Base-by-base conservation (phyloP, 2,329 filamentous ascomycete genomes). In the Chaetomium globosum region DNA sequence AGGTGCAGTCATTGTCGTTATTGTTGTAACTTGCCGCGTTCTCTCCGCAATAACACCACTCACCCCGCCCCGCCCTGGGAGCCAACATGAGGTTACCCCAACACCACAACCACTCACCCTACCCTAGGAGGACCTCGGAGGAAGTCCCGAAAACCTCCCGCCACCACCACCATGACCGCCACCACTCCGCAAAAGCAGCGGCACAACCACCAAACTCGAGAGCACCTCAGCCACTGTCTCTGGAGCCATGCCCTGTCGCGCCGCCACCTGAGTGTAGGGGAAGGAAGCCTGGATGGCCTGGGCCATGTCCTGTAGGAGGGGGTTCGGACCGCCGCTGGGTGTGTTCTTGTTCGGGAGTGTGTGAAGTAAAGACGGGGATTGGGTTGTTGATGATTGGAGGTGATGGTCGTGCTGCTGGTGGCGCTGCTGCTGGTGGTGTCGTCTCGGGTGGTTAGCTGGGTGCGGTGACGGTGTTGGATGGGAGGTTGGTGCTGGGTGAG, bases 271-370 rank as follows among this genome's bases (percentile, higher is more conserved):
- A 4, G 76, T 76, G 59, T 81, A 82, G 4, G 81, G 81, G 59
- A 83, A 82, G 3, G 73, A 73, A 57, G 77, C 76, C 69, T 81
- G 77, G 52, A 80, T 79, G 0, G 81, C 82, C 70, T 83, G 79
- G 4, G 81, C 80, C 26, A 83, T 78, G 70, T 83, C 81, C 9
- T 55, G 56, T 3, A 59, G 13, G 2, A 64, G 16, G 43, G 21
- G 2, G 26, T 16, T 7, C 1, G 16, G 4, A 6, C 5, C 13
- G 39, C 2, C 5, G 26, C 4, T 43, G 1, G 39, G 3, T 19
- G 4, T 19, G 39, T 5, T 19, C 1, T 19, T n/a, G 16, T 16
- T n/a, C 16, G 5, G 10, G 48, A 4, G 19, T 39, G 51, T 13
- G 5, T 21, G 16, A 26, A 12, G 6, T 8, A 2, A 36, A 23